Conservation (phyloP, 2,329 filamentous ascomycete species). For the Arthrobotrys musiformis region DNA sequence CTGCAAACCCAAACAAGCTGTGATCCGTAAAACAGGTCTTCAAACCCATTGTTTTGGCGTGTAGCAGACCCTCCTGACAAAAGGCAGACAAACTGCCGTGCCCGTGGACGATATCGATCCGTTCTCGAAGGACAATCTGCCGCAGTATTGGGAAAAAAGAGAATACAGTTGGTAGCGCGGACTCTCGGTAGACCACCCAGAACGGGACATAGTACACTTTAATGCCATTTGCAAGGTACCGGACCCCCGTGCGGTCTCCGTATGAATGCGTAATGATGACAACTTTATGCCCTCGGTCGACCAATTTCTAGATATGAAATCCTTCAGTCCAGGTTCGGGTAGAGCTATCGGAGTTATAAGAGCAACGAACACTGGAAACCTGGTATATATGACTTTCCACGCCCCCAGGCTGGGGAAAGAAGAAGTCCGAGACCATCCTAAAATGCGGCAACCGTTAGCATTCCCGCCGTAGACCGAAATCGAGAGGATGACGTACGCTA, state of each 20-base stretch:
- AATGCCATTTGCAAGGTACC: conserved; percentile 95
- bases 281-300: conserved; percentile 97
- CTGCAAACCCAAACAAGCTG: conserved; percentile 95
- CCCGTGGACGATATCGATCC: conserved; percentile 97
- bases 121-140: conserved; percentile 92
- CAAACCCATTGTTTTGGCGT: conserved; percentile 94
- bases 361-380: conserved; percentile 74
- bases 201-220: conserved; percentile 99
- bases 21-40: conserved; percentile 97
- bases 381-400: conserved; percentile 99
- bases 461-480: background rate
- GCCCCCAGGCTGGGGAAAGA: conserved; percentile 96
- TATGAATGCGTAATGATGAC: conserved; percentile 98
- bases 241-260: conserved; percentile 86
- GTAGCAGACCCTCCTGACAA: conserved; percentile 92
- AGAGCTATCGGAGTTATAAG: background rate
- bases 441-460: conserved; percentile 33
- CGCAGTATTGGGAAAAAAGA: conserved; percentile 98
- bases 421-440: conserved; percentile 98
- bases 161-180: conserved; percentile 95
- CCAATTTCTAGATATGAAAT: conserved; percentile 75
- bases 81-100: conserved; percentile 92
- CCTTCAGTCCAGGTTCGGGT: background rate
- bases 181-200: conserved; percentile 90
- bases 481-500: conserved; percentile 68